Evolutionary conservation across 225 moss, liverwort and hornwort species (phyloP).

Genomic region (Neckera pumila): DNA sequence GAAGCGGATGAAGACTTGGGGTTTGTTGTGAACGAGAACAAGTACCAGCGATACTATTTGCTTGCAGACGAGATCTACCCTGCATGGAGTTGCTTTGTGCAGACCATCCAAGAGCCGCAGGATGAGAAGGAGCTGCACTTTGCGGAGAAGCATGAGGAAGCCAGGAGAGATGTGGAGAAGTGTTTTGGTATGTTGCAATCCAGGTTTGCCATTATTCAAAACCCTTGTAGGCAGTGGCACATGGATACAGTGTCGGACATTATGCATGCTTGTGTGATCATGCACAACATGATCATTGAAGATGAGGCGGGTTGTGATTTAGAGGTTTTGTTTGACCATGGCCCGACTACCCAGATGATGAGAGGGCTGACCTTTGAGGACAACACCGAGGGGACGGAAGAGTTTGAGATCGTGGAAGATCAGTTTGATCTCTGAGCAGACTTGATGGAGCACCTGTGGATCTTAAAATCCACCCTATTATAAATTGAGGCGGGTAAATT

Average conservation of each 20-base stretch:
- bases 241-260: constrained; percentile 35
- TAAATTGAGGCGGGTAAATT: too few species aligned
- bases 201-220: constrained; percentile 26
- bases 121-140: constrained; percentile 21
- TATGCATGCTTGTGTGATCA: constrained; percentile 35
- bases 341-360: constrained; percentile 10
- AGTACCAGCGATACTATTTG: constrained; percentile 25
- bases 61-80: constrained; percentile 42
- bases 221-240: constrained; percentile 37
- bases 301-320: constrained; percentile 13
- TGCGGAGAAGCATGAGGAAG: constrained; percentile 19
- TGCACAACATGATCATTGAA: constrained; percentile 50
- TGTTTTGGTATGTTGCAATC: constrained; percentile 32
- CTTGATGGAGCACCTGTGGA: constrained; percentile 43
- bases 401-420: constrained; percentile 10
- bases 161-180: constrained; percentile 20
- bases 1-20: neutral
- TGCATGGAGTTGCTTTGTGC: constrained; percentile 26
- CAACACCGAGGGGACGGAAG: constrained; percentile 7
- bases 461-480: too few species aligned
- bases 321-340: constrained; percentile 20
- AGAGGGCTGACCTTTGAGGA: constrained; percentile 27
- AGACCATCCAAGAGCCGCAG: constrained; percentile 24
- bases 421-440: constrained; percentile 16
- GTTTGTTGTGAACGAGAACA: constrained; percentile 13